Conservation (phyloP, 805 yeast genomes). For the Kazachstania psychrophila region DNA sequence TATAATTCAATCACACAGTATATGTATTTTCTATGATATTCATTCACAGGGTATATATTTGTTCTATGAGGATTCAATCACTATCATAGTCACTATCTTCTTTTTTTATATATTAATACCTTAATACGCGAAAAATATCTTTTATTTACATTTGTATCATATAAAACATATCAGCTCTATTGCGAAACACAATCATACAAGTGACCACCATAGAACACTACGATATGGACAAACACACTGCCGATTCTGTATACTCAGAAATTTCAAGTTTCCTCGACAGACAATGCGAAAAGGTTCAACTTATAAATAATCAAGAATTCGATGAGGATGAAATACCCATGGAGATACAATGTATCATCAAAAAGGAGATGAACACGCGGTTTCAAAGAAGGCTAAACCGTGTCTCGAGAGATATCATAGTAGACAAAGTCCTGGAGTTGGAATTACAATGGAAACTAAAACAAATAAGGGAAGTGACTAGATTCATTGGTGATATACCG, state of each 20-base stretch:
- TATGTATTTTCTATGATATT: too few species aligned
- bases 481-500: constrained; percentile 23
- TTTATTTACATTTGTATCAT: too few species aligned
- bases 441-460: constrained; percentile 12
- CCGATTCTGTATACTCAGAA: background rate
- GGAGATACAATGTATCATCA: constrained; percentile 5
- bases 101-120: too few species aligned
- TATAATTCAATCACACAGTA: too few species aligned
- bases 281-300: constrained; percentile 1
- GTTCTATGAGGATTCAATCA: too few species aligned
- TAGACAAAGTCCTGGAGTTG: constrained; percentile 12
- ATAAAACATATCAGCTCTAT: too few species aligned
- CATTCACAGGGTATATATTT: too few species aligned
- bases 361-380: constrained; percentile 3
- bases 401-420: constrained; percentile 13
- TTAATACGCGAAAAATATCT: too few species aligned
- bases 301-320: background rate
- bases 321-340: constrained; percentile 8
- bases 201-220: too few species aligned
- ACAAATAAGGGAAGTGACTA: constrained; percentile 13
- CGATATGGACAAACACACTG: too few species aligned
- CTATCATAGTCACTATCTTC: too few species aligned
- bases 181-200: too few species aligned
- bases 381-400: constrained; percentile 2
- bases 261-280: constrained; percentile 5